Percentiles rank a stretch among this genome's conserved stretches.
Conservation (phyloP, 2,329 filamentous ascomycete species). For the Aspergillus ustus region DNA sequence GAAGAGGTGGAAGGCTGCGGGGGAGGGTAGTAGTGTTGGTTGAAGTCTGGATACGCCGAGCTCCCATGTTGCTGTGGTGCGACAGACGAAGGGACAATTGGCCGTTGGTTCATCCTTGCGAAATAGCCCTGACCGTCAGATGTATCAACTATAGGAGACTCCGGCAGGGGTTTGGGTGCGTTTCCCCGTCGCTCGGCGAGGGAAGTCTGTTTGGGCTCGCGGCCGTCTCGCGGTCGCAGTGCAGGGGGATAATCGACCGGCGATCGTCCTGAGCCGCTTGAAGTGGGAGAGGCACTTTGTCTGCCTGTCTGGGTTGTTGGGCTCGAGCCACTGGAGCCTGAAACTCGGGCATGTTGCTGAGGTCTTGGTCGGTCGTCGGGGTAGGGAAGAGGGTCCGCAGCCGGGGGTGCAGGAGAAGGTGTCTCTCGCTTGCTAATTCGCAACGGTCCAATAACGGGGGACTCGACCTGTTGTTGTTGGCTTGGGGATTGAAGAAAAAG, state of each 20-base stretch:
- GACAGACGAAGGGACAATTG: conserved; percentile 40
- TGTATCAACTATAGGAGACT: conserved; percentile 77
- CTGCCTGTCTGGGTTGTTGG: conserved; percentile 32
- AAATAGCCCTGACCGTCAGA: conserved; percentile 81
- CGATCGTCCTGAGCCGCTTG: conserved; percentile 33
- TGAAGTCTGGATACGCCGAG: conserved; percentile 57
- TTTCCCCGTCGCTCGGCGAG: conserved; percentile 82
- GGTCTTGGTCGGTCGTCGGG: conserved; percentile 65
- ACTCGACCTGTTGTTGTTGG: conserved; percentile 55
- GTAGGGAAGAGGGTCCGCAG: conserved; percentile 67
- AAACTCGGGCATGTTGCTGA: conserved; percentile 38
- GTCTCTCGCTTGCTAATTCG: conserved; percentile 82
- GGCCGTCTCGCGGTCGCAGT: conserved; percentile 49
- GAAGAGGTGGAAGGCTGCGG: conserved; percentile 41
- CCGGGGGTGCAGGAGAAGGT: conserved; percentile 57
- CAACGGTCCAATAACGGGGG: conserved; percentile 80
- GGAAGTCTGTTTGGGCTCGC: conserved; percentile 61
- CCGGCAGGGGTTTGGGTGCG: conserved; percentile 76
- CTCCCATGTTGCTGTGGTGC: conserved; percentile 28
- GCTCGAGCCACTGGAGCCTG: conserved; percentile 35
- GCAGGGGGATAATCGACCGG: conserved; percentile 43
- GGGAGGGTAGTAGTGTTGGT: conserved; percentile 68
- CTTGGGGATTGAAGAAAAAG: conserved; percentile 64
- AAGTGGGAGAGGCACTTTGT: conserved; percentile 26
- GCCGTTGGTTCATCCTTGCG: conserved; percentile 61